A percentile compares a stretch with the other conserved stretches of the same genome.
Conservation (phyloP, 2,329 filamentous ascomycete species). For the Trichophyton schoenleinii region DNA sequence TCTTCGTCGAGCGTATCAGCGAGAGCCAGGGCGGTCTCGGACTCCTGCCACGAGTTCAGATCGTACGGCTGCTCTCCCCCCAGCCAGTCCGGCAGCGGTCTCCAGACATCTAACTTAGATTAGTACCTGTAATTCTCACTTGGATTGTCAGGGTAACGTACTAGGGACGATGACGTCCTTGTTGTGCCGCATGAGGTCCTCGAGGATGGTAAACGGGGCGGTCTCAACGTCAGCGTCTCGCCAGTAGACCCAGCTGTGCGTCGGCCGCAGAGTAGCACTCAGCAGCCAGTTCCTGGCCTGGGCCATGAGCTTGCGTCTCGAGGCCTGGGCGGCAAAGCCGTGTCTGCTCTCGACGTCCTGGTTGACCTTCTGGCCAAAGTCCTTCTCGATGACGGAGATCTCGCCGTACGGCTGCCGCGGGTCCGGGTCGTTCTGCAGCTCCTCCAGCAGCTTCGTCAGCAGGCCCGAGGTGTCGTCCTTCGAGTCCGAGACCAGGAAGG, state of each 20-base stretch:
- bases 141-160: conserved; percentile 41
- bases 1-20: conserved; percentile 95
- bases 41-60: conserved; percentile 98
- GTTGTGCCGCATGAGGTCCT: conserved; percentile 97
- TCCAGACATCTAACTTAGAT: conserved; percentile 71
- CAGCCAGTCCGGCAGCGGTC: conserved; percentile 96
- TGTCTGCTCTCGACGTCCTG: conserved; percentile 97
- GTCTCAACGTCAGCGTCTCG: conserved; percentile 97
- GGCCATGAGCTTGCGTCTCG: conserved; percentile 90
- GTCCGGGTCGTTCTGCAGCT: conserved; percentile 68
- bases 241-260: conserved; percentile 99
- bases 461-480: conserved; percentile 78
- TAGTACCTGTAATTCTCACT: conserved; percentile 16
- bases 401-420: conserved; percentile 79
- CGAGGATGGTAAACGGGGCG: conserved; percentile 87
- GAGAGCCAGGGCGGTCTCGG: conserved; percentile 83
- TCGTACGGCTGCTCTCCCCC: conserved; percentile 98
- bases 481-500: conserved; percentile 93
- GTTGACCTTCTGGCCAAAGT: conserved; percentile 95
- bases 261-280: conserved; percentile 81
- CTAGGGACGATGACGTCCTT: conserved; percentile 98
- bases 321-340: conserved; percentile 91
- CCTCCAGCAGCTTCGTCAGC: conserved; percentile 61
- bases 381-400: conserved; percentile 95
- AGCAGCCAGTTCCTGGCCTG: conserved; percentile 95